These are phyloP conservation scores for Penicillium sp. DNA, from an alignment of 2,329 filamentous ascomycete genomes.

Conservation along the genomic window DNA sequence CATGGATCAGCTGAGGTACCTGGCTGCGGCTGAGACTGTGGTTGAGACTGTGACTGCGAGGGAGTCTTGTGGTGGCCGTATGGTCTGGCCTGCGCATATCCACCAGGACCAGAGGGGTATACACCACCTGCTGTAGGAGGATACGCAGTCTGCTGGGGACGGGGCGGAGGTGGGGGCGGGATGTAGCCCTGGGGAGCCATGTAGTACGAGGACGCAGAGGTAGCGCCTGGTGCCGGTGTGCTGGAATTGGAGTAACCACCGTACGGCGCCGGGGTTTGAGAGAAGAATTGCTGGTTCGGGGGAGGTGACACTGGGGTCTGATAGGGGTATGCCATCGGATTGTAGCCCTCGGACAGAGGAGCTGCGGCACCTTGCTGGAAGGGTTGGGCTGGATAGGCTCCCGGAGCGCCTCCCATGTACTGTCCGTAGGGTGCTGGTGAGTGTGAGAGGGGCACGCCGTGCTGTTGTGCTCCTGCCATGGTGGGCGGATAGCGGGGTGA, in stretches of 20 bases:
- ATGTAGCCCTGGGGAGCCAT: conserved; percentile 62
- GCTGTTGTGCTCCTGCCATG: conserved; percentile 18
- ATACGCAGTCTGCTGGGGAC: conserved; percentile 54
- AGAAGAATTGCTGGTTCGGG: conserved; percentile 43
- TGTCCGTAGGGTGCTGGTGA: conserved; percentile 40
- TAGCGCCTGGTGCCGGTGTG: conserved; percentile 24
- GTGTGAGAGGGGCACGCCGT: conserved; percentile 34
- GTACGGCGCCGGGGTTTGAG: conserved; percentile 36
- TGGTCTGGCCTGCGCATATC: conserved; percentile 54
- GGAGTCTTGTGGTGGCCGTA: conserved; percentile 41
- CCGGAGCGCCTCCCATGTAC: conserved; percentile 29
- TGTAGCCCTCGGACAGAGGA: conserved; percentile 47
- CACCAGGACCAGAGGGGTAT: conserved; percentile 55
- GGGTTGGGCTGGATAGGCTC: conserved; percentile 32
- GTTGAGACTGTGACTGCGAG: conserved; percentile 36
- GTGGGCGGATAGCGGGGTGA: conserved; percentile 38
- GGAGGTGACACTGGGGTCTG: conserved; percentile 44
- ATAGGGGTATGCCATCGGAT: conserved; percentile 53
- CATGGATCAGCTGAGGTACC: conserved; percentile 58
- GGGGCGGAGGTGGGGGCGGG: conserved; percentile 65
- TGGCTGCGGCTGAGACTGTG: conserved; percentile 30
- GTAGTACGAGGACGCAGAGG: conserved; percentile 43
- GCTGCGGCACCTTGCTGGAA: conserved; percentile 46
- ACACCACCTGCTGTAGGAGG: conserved; percentile 48
- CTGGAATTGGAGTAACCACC: conserved; percentile 37